Base-by-base conservation (phyloP, 2,329 filamentous ascomycete genomes). In the Orbilia quercus region DNA sequence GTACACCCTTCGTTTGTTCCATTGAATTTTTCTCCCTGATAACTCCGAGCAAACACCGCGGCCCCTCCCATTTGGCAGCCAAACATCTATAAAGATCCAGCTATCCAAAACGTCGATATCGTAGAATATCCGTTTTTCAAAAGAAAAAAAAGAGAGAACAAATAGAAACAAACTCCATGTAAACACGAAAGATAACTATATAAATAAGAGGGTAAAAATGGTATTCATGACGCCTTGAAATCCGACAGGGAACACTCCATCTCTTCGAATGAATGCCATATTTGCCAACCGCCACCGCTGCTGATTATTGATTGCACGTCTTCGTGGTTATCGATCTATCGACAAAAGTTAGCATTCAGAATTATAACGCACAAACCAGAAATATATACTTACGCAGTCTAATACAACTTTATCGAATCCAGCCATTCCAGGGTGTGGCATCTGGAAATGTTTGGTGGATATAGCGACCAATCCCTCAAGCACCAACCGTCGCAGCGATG, bases 251-350 rank as follows among this genome's bases (percentile, higher is more conserved):
- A 55, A 40, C 69, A 73, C 20, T 73, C 69, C 69, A 73, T 54
- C 55, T 73, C 69, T 51, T 73, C 69, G 11, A 73, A 73, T 11
- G 60, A 48, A 51, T 73, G 69, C 69, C 69, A 73, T 47, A 73
- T 28, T 25, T 62, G 45, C 69, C 69, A 73, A n/a, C 69, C 54
- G 20, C 60, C 34, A 9, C 60, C 60, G n/a, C n/a, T 36, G 18
- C 31, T 50, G 36, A 57, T 48, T 7, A 73, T 48, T 23, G 45
- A 48, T 25, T 66, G 60, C 16, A 31, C 60, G 11, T 73, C 69
- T 11, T 66, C 69, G 9, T 48, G 25, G 22, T 55, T 57, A 22
- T 73, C 69, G 7, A 73, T 18, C 69, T 73, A 40, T 11, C 7
- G 3, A 4, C 9, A 14, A 1, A 22, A 14, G 54, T 28, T 51